These are phyloP conservation scores for Crotalaria pallida DNA, from an alignment of 306 rosid genomes.

Conservation along the genomic window DNA sequence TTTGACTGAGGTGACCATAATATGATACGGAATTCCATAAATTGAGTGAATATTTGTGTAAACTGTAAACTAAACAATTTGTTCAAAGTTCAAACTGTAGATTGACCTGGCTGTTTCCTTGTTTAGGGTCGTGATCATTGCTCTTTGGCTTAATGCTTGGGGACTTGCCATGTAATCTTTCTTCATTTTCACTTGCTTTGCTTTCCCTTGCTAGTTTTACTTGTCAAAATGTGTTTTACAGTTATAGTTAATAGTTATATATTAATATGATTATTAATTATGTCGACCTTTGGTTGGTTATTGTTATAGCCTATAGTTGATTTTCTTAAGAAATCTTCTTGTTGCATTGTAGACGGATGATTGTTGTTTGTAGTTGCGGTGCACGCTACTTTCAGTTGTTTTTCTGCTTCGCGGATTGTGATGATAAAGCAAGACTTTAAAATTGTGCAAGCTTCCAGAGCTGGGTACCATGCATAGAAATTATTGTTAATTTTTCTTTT, in stretches of 20 bases:
- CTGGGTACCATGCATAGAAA: neutral
- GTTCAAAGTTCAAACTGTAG: neutral
- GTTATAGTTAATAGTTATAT: neutral
- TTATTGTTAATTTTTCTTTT: neutral
- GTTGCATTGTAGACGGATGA: slow-evolving; percentile 75
- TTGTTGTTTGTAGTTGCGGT: slow-evolving; percentile 42
- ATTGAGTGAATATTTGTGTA: neutral
- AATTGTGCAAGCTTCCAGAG: neutral
- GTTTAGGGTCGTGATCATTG: slow-evolving; percentile 53
- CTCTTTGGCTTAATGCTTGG: slow-evolving; percentile 41
- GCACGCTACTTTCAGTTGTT: slow-evolving; percentile 35
- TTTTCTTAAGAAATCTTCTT: slow-evolving; percentile 15
- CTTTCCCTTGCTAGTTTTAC: slow-evolving; percentile 18
- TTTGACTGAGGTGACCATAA: neutral
- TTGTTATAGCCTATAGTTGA: neutral
- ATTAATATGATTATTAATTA: neutral
- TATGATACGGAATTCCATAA: neutral
- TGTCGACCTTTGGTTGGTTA: neutral
- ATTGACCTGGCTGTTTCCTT: slow-evolving; percentile 40
- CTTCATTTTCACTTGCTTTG: slow-evolving; percentile 17
- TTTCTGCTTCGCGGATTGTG: neutral
- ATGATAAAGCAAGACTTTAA: neutral
- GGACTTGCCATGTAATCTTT: slow-evolving; percentile 28
- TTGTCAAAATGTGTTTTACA: neutral
- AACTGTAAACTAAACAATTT: neutral